Percentiles rank a stretch among this genome's conserved stretches.
Evolutionary conservation across 306 rosid genomes (phyloP).

Genomic region (Lathyrus oleraceus): DNA sequence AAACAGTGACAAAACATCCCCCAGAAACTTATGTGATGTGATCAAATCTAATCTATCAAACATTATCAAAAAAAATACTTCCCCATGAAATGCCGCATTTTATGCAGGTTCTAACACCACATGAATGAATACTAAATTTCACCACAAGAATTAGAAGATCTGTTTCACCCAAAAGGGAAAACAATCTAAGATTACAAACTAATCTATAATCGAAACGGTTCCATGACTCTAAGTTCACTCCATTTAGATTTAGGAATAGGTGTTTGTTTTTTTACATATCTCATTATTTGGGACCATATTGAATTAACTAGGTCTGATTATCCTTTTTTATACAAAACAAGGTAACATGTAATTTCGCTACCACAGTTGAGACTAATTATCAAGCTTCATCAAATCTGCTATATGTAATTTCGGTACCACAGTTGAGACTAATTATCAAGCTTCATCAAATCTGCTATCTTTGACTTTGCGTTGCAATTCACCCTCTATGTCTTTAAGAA

Average conservation of each 20-base stretch:
- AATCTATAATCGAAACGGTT: not conserved
- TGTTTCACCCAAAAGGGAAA: not conserved
- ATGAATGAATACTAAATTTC: not conserved
- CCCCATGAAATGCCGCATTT: not conserved
- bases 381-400: conserved; percentile 27
- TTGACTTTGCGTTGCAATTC: conserved; percentile 52
- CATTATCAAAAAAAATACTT: no score
- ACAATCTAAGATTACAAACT: not conserved
- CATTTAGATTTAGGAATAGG: not conserved
- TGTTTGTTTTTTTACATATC: not conserved
- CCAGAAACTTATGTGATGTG: no score
- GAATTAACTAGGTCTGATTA: not conserved
- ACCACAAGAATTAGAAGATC: not conserved
- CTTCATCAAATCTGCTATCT: conserved; percentile 27
- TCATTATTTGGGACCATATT: not conserved
- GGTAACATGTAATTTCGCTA: not conserved
- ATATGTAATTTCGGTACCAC: no score
- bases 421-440: not conserved
- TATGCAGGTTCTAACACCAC: not conserved
- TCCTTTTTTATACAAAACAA: not conserved
- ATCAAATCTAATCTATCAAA: no score
- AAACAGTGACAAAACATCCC: conserved; percentile 50
- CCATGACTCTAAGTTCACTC: not conserved
- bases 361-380: not conserved
- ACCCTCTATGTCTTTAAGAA: conserved; percentile 77